phyloP scores from a whole-genome alignment of 495 filamentous ascomycete genomes.

The Tuber microsphaerosporum region DNA sequence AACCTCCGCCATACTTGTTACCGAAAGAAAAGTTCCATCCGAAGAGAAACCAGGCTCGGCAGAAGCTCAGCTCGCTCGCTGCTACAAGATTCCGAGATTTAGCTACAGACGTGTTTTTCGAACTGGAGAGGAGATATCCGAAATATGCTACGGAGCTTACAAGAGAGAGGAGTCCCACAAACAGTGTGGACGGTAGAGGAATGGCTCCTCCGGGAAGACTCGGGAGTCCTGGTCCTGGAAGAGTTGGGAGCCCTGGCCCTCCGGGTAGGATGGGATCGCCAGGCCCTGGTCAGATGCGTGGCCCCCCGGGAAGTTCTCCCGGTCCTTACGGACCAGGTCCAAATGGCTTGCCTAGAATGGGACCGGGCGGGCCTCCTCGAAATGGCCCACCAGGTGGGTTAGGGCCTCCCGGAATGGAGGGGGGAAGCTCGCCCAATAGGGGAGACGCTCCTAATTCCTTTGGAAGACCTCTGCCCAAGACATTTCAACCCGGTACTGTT shows the following conservation, averaged over 20 bases:
- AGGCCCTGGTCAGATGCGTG: conserved; percentile 34
- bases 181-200: conserved; percentile 34
- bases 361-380: conserved; percentile 44
- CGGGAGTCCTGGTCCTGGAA: conserved; percentile 29
- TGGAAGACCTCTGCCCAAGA: conserved; percentile 68
- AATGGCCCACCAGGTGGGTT: conserved; percentile 23
- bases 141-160: conserved; percentile 52
- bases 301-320: conserved; percentile 25
- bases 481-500: conserved; percentile 91
- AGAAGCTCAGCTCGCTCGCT: conserved; percentile 83
- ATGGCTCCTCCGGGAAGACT: conserved; percentile 23
- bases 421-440: conserved; percentile 46
- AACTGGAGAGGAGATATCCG: conserved; percentile 84
- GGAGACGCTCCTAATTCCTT: conserved; percentile 44
- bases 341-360: conserved; percentile 30
- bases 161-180: conserved; percentile 54
- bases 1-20: conserved; percentile 60
- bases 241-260: conserved; percentile 38
- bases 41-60: conserved; percentile 90
- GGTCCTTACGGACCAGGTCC: conserved; percentile 27
- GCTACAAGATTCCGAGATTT: conserved; percentile 79
- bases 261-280: conserved; percentile 29
- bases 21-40: conserved; percentile 86
- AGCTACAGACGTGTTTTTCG: conserved; percentile 90
- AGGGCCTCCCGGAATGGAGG: conserved; percentile 45